phyloP scores from a whole-genome alignment of 352 stramenopile species.

The Phytopythium litorale region DNA sequence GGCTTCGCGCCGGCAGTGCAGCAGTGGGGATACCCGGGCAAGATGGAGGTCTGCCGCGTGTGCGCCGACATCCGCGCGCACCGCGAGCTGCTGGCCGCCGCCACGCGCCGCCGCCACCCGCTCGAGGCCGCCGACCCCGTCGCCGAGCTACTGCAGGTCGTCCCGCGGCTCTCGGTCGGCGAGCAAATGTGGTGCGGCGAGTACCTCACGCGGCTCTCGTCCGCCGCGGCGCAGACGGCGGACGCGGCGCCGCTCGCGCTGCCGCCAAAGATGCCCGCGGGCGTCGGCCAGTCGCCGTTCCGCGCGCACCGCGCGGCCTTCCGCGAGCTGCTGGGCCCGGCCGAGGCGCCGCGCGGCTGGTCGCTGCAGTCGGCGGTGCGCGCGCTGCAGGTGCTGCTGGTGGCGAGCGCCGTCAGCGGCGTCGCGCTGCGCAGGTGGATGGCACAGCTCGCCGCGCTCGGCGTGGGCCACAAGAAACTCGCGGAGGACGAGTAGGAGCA shows the following conservation, averaged over 20 bases:
- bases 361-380: conserved; percentile 16
- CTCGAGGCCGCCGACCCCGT: conserved; percentile 3
- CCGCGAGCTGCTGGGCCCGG: conserved; percentile 17
- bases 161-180: conserved; percentile 32
- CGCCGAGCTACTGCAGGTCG: conserved; percentile 22
- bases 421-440: conserved; percentile 18
- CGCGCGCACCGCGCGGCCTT: conserved; percentile 30
- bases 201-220: conserved; percentile 19
- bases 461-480: background rate
- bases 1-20: conserved; percentile 36
- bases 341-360: conserved; percentile 11
- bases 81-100: conserved; percentile 8
- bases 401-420: conserved; percentile 17
- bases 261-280: background rate
- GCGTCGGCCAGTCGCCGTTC: conserved; percentile 33
- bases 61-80: conserved; percentile 26
- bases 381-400: conserved; percentile 24
- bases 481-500: background rate
- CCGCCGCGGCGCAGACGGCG: background rate
- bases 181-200: conserved; percentile 51
- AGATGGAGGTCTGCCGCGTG: conserved; percentile 45
- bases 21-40: conserved; percentile 43
- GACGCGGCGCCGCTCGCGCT: conserved; percentile 10
- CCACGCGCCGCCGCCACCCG: background rate
- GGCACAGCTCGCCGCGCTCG: conserved; percentile 6